Base-by-base conservation (phyloP, 2,329 filamentous ascomycete genomes). In the Neoascochyta sp. region DNA sequence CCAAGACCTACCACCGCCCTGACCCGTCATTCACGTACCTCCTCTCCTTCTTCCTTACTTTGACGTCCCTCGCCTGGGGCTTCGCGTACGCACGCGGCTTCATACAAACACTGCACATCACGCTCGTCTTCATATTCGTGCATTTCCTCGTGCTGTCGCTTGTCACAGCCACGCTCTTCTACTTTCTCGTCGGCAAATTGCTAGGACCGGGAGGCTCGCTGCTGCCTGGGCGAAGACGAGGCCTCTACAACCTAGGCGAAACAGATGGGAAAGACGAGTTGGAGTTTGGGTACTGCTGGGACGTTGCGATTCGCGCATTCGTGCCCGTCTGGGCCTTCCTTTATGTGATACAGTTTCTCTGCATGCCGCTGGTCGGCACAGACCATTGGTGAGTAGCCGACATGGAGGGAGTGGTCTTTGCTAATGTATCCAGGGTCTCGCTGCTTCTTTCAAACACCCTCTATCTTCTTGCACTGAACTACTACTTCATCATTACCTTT, bases 251-350 rank as follows among this genome's bases (percentile, higher is more conserved):
- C 16, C 67, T 71, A 4, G 73, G 76, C 31, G 70, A 73, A 0
- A 64, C 64, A 4, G 68, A 67, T 8, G 42, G 41, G 5, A 56
- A 50, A 13, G 78, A 81, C 32, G 74, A 74, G 37, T 58, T 83
- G 39, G 80, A 83, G 52, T 83, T 83, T 62, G 80, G 80, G 30
- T 83, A 83, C 54, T 83, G 80, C 57, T 83, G 82, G 62, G 80
- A 83, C 64, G 80, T 81, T 12, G 74, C 76, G 1, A 83, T 81
- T 21, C 69, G 80, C 20, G 78, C 79, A 1, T 83, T 81, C 59
- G 78, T 83, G 44, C 78, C 80, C 0, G 69, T 82, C 4, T 83
- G 80, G 68, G 69, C 80, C 15, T 78, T 81, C 50, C 67, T 83
- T 15, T 81, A 81, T 44, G 76, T 81, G 26, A 63, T 82, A 22